Percentiles rank a stretch among this genome's conserved stretches.
Conservation (phyloP, 306 rosid species). For the Begonia fuchsioides region DNA sequence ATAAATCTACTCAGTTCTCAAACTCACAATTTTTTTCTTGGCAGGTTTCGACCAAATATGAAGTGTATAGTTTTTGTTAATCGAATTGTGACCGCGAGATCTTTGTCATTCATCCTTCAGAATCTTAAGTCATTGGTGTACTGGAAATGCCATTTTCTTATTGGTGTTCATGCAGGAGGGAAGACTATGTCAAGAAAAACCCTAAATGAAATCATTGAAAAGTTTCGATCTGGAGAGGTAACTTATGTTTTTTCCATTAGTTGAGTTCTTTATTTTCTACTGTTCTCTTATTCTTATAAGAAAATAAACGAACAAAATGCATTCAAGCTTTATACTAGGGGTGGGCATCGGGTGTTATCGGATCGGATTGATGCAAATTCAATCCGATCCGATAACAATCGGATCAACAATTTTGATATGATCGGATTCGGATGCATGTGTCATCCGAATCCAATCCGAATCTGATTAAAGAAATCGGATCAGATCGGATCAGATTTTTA, state of each 20-base stretch:
- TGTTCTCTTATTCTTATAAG: no score
- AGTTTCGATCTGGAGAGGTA: constrained; percentile 85
- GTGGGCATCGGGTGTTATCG: background rate
- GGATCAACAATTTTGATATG: no score
- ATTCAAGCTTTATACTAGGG: background rate
- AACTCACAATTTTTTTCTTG: background rate
- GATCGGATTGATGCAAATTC: no score
- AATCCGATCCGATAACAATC: no score
- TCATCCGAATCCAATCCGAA: no score
- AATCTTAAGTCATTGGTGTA: constrained; percentile 39
- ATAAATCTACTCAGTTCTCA: no score
- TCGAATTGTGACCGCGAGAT: constrained; percentile 76
- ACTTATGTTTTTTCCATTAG: background rate
- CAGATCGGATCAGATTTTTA: no score
- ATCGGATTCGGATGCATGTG: no score
- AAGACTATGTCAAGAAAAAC: constrained; percentile 69
- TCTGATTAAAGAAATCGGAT: no score
- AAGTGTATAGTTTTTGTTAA: constrained; percentile 89
- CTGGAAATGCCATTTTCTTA: constrained; percentile 74
- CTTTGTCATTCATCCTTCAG: constrained; percentile 58
- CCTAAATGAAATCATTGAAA: constrained; percentile 50
- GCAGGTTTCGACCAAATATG: constrained; percentile 55
- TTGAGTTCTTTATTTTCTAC: background rate
- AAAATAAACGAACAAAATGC: no score
- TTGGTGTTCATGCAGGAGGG: constrained; percentile 66